Percentiles rank a stretch among this genome's conserved stretches.
Conservation (phyloP, 352 stramenopile genomes). For the Phytophthora sansomeana region DNA sequence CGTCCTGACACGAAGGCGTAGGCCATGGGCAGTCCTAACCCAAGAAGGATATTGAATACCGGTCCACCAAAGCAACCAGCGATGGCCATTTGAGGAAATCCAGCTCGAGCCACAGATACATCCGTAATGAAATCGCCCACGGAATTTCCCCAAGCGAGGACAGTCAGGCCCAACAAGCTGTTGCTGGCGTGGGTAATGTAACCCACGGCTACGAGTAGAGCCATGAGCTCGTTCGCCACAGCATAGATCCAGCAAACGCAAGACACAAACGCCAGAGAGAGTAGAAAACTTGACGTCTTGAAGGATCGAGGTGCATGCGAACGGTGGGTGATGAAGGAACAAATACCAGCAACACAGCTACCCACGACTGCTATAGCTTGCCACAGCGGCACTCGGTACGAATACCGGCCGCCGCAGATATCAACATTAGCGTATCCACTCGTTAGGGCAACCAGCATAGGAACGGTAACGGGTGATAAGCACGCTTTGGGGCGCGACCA, state of each 20-base stretch:
- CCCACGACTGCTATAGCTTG: conserved; percentile 40
- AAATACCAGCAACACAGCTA: conserved; percentile 58
- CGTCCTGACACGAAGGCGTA: conserved; percentile 59
- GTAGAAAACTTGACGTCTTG: conserved; percentile 57
- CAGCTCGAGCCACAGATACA: conserved; percentile 80
- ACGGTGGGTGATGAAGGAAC: conserved; percentile 74
- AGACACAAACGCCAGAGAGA: conserved; percentile 77
- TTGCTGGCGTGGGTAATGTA: conserved; percentile 81
- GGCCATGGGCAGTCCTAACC: conserved; percentile 77
- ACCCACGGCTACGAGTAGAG: conserved; percentile 76
- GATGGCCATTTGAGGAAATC: conserved; percentile 88
- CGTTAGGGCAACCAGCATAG: conserved; percentile 86
- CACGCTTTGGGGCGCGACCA: conserved; percentile 89
- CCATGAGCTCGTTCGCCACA: conserved; percentile 89
- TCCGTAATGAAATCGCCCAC: conserved; percentile 86
- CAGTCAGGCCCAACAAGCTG: conserved; percentile 79
- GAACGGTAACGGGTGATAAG: conserved; percentile 83
- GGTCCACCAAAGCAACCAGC: conserved; percentile 84
- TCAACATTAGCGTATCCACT: conserved; percentile 45
- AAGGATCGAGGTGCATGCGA: conserved; percentile 63
- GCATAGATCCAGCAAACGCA: conserved; percentile 94
- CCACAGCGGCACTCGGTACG: conserved; percentile 51
- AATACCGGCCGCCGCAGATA: conserved; percentile 24
- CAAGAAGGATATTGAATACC: conserved; percentile 87
- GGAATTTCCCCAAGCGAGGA: conserved; percentile 88